These are phyloP conservation scores for Thalia dealbata DNA, from an alignment of 176 grass and related monocot species.

Conservation along the genomic window DNA sequence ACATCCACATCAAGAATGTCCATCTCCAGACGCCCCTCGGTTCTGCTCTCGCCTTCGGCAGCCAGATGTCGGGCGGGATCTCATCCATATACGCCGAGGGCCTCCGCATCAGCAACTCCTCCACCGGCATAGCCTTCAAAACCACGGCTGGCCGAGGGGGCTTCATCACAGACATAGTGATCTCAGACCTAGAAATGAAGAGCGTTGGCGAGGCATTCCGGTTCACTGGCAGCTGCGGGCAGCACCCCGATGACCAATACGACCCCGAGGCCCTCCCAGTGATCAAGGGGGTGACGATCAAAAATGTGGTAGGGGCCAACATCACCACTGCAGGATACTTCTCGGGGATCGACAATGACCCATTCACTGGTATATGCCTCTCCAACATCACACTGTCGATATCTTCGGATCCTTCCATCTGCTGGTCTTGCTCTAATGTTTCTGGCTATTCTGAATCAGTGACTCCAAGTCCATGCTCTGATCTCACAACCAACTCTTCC, in stretches of 20 bases:
- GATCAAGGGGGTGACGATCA: conserved; percentile 49
- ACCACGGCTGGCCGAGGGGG: conserved; percentile 54
- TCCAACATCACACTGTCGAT: conserved; percentile 46
- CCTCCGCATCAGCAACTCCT: conserved; percentile 35
- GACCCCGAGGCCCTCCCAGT: conserved; percentile 43
- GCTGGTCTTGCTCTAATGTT: conserved; percentile 68
- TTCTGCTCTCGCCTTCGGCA: conserved; percentile 69
- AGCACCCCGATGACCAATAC: conserved; percentile 49
- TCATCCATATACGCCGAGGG: conserved; percentile 43
- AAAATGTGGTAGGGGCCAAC: conserved; percentile 62
- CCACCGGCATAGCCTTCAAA: conserved; percentile 55
- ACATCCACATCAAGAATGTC: conserved; percentile 49
- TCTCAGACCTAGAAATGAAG: conserved; percentile 53
- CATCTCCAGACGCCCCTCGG: conserved; percentile 49
- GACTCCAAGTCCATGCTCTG: conserved; percentile 48
- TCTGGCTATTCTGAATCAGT: conserved; percentile 65
- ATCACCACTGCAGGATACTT: conserved; percentile 51
- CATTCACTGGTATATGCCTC: conserved; percentile 69
- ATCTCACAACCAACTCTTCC: conserved; percentile 55
- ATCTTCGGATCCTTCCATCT: conserved; percentile 16
- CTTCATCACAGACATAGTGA: conserved; percentile 41
- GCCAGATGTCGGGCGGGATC: conserved; percentile 85
- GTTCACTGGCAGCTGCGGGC: conserved; percentile 44
- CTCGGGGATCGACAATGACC: conserved; percentile 50
- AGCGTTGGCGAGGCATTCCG: conserved; percentile 45